Evolutionary conservation across 2,329 filamentous ascomycete genomes (phyloP).

Genomic region (Lasiodiplodia hormozganensis): DNA sequence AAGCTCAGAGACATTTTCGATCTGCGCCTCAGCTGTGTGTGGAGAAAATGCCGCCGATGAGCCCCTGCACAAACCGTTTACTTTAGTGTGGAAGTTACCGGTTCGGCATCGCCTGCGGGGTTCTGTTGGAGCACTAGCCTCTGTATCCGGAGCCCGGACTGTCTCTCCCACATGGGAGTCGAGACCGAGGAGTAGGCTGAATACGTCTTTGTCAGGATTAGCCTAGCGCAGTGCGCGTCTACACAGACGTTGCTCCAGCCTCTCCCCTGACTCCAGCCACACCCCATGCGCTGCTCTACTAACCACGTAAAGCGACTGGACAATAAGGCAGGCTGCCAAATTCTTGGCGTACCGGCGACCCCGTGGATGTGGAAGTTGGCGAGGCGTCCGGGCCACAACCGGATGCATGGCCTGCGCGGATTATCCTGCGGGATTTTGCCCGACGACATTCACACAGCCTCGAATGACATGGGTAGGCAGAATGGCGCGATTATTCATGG

Average conservation of each 20-base stretch:
- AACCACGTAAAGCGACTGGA: slow-evolving; percentile 4
- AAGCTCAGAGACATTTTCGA: slow-evolving; percentile 15
- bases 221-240: not conserved
- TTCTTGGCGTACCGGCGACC: not conserved
- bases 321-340: not conserved
- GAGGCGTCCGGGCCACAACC: not conserved
- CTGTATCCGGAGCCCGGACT: not conserved
- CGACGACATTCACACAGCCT: not conserved
- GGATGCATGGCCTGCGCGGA: not conserved
- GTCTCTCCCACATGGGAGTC: not conserved
- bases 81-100: slow-evolving; percentile 5
- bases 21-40: not conserved
- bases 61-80: not conserved
- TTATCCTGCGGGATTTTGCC: not conserved
- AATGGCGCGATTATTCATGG: not conserved
- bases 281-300: not conserved
- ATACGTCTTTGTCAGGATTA: not conserved
- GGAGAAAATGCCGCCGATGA: not conserved
- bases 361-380: slow-evolving; percentile 14
- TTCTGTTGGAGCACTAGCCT: not conserved
- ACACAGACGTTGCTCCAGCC: not conserved
- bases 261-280: slow-evolving; percentile 1
- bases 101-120: not conserved
- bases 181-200: not conserved
- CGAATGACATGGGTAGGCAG: not conserved